Percentiles rank a stretch among this genome's conserved stretches.
Evolutionary conservation across 2,329 filamentous ascomycete genomes (phyloP).

Genomic region (Pestalotiopsis sp.): DNA sequence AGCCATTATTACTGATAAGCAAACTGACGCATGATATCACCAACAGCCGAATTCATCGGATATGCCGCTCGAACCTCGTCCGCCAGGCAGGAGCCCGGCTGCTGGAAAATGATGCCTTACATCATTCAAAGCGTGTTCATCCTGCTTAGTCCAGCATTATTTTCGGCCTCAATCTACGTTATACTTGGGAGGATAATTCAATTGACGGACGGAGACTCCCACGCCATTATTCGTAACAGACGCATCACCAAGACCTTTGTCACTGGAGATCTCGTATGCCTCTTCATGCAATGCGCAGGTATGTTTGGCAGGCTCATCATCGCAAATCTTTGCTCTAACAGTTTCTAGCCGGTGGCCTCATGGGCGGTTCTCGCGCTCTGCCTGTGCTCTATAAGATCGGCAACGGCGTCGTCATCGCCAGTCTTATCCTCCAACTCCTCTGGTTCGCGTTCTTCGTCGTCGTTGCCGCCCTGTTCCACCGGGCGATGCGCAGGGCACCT

Average conservation of each 20-base stretch:
- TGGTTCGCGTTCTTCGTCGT: constrained; percentile 2
- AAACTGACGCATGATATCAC: background rate
- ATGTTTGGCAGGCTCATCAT: background rate
- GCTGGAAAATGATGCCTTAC: constrained; percentile 11
- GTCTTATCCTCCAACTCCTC: background rate
- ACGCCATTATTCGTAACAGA: background rate
- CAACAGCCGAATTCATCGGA: background rate
- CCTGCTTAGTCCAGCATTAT: constrained; percentile 12
- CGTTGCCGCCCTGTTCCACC: background rate
- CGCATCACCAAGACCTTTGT: constrained; percentile 4
- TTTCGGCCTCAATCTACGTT: constrained; percentile 14
- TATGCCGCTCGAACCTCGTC: background rate
- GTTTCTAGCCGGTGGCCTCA: background rate
- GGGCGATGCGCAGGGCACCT: background rate
- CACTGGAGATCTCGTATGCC: background rate
- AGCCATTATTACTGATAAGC: background rate
- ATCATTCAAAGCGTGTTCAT: constrained; percentile 12
- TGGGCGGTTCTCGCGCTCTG: background rate
- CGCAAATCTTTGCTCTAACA: background rate
- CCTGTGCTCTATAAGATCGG: background rate
- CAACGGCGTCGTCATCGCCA: constrained; percentile 1
- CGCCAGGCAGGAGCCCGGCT: background rate
- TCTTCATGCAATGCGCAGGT: constrained; percentile 3
- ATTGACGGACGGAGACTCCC: background rate
- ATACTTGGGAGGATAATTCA: constrained; percentile 1